Evolutionary conservation across 306 rosid genomes (phyloP).

Genomic region (Psophocarpus tetragonolobus): DNA sequence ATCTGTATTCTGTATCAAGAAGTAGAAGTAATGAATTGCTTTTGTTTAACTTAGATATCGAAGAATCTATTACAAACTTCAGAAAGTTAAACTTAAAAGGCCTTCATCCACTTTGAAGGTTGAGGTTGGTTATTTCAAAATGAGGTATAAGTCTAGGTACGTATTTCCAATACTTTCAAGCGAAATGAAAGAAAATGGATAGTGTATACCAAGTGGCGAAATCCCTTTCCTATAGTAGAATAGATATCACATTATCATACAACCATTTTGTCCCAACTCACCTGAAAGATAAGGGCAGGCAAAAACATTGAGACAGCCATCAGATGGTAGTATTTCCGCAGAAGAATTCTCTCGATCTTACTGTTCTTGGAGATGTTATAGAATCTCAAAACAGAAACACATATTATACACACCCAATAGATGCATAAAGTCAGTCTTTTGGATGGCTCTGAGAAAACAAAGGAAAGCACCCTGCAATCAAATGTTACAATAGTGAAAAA

Average conservation of each 20-base stretch:
- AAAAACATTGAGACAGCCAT: conserved; percentile 93
- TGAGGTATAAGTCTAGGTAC: conserved; percentile 8
- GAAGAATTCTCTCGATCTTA: conserved; percentile 92
- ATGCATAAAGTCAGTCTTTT: conserved; percentile 76
- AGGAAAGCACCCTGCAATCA: conserved; percentile 82
- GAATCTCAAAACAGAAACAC: conserved; percentile 71
- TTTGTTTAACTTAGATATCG: conserved; percentile 4
- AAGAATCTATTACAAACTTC: conserved; percentile 15
- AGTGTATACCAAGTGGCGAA: conserved; percentile 5
- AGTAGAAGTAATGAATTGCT: conserved; percentile 17
- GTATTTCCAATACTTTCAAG: not conserved
- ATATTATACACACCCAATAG: conserved; percentile 74
- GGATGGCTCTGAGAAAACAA: conserved; percentile 80
- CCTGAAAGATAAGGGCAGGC: conserved; percentile 98
- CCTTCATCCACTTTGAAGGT: conserved; percentile 11
- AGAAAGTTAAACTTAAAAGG: not conserved
- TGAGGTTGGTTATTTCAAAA: conserved; percentile 6
- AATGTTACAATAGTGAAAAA: conserved; percentile 20
- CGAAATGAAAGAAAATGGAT: not conserved
- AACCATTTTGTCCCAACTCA: conserved; percentile 41
- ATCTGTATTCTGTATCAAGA: not conserved
- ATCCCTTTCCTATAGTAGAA: conserved; percentile 9
- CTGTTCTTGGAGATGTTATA: conserved; percentile 89
- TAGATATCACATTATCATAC: conserved; percentile 20
- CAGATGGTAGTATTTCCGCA: conserved; percentile 92